Evolutionary conservation across 306 rosid genomes (phyloP).

Genomic region (Vicia faba): DNA sequence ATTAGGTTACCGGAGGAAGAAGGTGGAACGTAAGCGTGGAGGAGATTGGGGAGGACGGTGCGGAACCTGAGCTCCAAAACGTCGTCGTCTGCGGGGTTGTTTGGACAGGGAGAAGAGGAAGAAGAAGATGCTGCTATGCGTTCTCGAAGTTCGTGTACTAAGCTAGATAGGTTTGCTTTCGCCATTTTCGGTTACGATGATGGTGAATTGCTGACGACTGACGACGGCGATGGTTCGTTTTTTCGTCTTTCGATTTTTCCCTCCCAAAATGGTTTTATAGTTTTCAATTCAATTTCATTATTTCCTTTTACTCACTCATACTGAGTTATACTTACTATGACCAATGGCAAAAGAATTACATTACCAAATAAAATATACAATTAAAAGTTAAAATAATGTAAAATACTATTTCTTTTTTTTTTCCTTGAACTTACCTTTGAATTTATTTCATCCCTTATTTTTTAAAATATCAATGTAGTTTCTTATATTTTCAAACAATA

Average conservation of each 20-base stretch:
- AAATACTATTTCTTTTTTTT: too few relatives aligned
- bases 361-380: too few relatives aligned
- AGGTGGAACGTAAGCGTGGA: slow-evolving; percentile 65
- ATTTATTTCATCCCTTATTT: too few relatives aligned
- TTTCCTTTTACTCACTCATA: neutral
- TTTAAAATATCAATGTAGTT: too few relatives aligned
- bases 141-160: slow-evolving; percentile 81
- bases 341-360: too few relatives aligned
- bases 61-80: slow-evolving; percentile 78
- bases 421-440: too few relatives aligned
- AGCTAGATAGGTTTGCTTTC: slow-evolving; percentile 67
- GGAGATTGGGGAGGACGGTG: slow-evolving; percentile 80
- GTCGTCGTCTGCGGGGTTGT: slow-evolving; percentile 48
- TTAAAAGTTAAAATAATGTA: too few relatives aligned
- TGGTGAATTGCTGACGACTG: neutral
- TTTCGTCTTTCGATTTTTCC: neutral
- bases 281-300: slow-evolving; percentile 3
- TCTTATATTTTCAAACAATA: too few relatives aligned
- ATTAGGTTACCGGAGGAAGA: slow-evolving; percentile 55
- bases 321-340: too few relatives aligned
- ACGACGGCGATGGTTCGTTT: neutral
- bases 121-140: slow-evolving; percentile 76
- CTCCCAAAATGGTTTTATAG: slow-evolving; percentile 20
- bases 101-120: slow-evolving; percentile 47
- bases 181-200: slow-evolving; percentile 9